phyloP scores from a whole-genome alignment of 306 rosid genomes.

The Datisca glomerata region DNA sequence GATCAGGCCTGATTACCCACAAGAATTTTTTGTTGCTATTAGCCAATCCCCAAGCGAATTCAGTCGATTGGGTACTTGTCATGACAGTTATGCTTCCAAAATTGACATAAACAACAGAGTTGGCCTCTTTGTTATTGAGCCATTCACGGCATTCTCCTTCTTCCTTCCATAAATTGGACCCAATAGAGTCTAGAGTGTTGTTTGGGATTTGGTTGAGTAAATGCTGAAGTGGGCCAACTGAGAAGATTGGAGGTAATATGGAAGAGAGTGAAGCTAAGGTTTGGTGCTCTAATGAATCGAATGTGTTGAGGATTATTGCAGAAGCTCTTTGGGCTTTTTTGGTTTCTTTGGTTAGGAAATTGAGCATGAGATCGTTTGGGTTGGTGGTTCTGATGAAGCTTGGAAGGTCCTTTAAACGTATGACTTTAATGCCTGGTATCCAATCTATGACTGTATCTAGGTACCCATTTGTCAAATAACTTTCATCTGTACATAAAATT shows the following conservation, averaged over 20 bases:
- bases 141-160: conserved; percentile 43
- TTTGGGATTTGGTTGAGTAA: conserved; percentile 14
- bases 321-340: conserved; percentile 28
- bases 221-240: conserved; percentile 48
- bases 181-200: conserved; percentile 11
- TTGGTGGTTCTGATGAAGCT: conserved; percentile 46
- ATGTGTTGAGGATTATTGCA: conserved; percentile 49
- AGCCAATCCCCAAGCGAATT: conserved; percentile 72
- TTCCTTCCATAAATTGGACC: conserved; percentile 61
- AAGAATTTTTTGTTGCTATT: conserved; percentile 30
- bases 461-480: conserved; percentile 36
- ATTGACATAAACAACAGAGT: conserved; percentile 52
- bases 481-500: conserved; percentile 25
- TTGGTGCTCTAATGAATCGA: conserved; percentile 35
- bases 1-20: conserved; percentile 55
- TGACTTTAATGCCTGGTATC: conserved; percentile 44
- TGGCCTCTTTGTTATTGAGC: conserved; percentile 29
- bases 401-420: conserved; percentile 41
- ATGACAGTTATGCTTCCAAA: conserved; percentile 61
- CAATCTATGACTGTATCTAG: conserved; percentile 40
- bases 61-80: conserved; percentile 34
- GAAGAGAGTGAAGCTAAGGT: conserved; percentile 22
- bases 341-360: not conserved
- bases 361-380: conserved; percentile 25
- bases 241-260: conserved; percentile 30